Evolutionary conservation across 345 rosid species (phyloP).

Genomic region (Raphanus sativus): DNA sequence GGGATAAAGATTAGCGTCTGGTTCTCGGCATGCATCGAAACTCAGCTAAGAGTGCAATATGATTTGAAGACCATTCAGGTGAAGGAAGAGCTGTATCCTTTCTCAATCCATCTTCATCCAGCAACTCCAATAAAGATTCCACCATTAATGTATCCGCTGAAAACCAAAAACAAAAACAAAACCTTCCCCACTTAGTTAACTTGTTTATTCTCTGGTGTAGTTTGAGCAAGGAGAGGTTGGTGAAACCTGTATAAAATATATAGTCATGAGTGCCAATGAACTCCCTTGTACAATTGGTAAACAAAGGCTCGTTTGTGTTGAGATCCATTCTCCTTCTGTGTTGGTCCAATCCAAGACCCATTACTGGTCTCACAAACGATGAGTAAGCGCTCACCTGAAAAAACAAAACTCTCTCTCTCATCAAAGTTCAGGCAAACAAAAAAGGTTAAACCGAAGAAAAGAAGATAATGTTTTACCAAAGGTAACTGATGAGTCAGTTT

Average conservation of each 20-base stretch:
- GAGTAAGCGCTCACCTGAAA: conserved; percentile 99
- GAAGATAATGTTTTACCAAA: conserved; percentile 57
- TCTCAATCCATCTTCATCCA: conserved; percentile 97
- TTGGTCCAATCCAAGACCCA: conserved; percentile 56
- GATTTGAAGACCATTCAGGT: conserved; percentile 99
- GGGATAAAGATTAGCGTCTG: conserved; percentile 61
- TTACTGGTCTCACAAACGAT: conserved; percentile 71
- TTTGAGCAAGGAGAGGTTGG: background rate
- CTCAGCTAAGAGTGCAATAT: conserved; percentile 93
- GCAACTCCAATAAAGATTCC: conserved; percentile 90
- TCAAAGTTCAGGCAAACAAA: conserved; percentile 11
- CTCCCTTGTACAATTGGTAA: conserved; percentile 95
- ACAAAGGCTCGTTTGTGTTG: conserved; percentile 84
- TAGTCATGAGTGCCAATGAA: conserved; percentile 91
- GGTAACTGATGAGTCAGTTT: conserved; percentile 93
- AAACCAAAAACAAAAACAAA: conserved; percentile 15
- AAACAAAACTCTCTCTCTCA: background rate
- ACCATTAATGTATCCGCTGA: conserved; percentile 92
- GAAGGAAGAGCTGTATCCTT: conserved; percentile 99
- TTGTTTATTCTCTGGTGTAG: background rate
- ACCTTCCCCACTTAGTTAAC: background rate
- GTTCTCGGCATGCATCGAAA: conserved; percentile 90
- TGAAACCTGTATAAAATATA: conserved; percentile 93
- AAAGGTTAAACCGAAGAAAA: background rate
- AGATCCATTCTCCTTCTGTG: conserved; percentile 92